Evolutionary conservation across 2,329 filamentous ascomycete genomes (phyloP).

Genomic region (Aplosporella prunicola): DNA sequence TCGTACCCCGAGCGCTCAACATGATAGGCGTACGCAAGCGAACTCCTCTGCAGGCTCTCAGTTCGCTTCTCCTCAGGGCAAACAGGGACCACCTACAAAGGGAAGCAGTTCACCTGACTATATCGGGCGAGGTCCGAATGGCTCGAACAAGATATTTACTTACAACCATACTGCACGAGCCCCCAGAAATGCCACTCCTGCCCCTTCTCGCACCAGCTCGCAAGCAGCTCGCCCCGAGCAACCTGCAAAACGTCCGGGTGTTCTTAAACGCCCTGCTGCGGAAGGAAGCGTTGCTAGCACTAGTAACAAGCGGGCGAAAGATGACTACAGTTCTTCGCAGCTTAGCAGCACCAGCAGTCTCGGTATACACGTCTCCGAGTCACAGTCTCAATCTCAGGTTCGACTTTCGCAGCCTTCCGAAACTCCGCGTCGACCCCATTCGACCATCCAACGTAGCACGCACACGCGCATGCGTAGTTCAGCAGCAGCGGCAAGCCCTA

Average conservation of each 20-base stretch:
- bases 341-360: neutral
- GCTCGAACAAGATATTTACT: neutral
- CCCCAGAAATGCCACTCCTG: too few species aligned
- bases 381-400: neutral
- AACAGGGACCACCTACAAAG: neutral
- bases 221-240: too few species aligned
- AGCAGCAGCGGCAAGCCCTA: too few species aligned
- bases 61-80: too few species aligned
- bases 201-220: too few species aligned
- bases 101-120: neutral
- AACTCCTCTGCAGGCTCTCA: neutral
- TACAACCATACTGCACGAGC: too few species aligned
- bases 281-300: neutral
- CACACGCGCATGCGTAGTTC: too few species aligned
- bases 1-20: neutral
- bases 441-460: too few species aligned
- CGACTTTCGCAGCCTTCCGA: constrained; percentile 1
- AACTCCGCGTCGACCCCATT: too few species aligned
- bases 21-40: neutral
- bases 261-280: neutral
- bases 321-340: neutral
- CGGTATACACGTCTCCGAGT: neutral
- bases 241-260: neutral
- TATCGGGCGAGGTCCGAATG: neutral
- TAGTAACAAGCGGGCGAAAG: neutral